Percentiles rank a stretch among this genome's conserved stretches.
Conservation (phyloP, 2,329 filamentous ascomycete genomes). For the Hymenoscyphus scutula region DNA sequence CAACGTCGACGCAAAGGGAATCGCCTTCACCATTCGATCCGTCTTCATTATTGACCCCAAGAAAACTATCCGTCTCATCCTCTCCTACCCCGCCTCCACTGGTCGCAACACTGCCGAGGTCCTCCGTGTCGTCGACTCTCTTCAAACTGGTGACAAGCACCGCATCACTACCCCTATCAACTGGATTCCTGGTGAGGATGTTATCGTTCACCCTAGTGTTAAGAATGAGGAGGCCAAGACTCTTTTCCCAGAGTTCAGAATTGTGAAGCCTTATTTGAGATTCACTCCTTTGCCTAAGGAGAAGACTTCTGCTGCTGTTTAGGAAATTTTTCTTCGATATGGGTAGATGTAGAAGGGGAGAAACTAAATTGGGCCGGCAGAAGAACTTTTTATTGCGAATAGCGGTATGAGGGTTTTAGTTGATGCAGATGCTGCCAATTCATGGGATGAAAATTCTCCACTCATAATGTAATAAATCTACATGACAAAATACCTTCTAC, state of each 20-base stretch:
- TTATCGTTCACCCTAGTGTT: constrained; percentile 83
- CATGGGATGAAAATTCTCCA: too few species aligned
- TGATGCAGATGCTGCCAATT: too few species aligned
- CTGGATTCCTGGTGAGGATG: constrained; percentile 85
- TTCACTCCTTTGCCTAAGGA: constrained; percentile 66
- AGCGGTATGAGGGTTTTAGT: too few species aligned
- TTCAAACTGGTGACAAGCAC: constrained; percentile 84
- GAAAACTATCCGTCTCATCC: constrained; percentile 90
- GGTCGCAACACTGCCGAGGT: constrained; percentile 81
- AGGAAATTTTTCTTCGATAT: background rate
- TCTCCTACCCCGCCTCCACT: constrained; percentile 88
- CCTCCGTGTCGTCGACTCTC: constrained; percentile 73
- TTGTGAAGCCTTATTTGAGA: constrained; percentile 70
- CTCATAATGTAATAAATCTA: too few species aligned
- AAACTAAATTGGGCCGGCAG: too few species aligned
- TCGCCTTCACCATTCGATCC: constrained; percentile 90
- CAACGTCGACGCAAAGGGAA: constrained; percentile 77
- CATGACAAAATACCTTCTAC: too few species aligned
- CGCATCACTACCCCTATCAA: constrained; percentile 86
- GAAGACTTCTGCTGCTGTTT: constrained; percentile 35
- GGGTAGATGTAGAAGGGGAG: too few species aligned
- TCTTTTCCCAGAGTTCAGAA: constrained; percentile 76
- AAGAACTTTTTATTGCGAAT: too few species aligned
- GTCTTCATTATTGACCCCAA: constrained; percentile 93
- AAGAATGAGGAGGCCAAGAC: constrained; percentile 82